phyloP scores from a whole-genome alignment of 192 early-diverging fungal genomes.

The Rhizoclosmatium globosum region DNA sequence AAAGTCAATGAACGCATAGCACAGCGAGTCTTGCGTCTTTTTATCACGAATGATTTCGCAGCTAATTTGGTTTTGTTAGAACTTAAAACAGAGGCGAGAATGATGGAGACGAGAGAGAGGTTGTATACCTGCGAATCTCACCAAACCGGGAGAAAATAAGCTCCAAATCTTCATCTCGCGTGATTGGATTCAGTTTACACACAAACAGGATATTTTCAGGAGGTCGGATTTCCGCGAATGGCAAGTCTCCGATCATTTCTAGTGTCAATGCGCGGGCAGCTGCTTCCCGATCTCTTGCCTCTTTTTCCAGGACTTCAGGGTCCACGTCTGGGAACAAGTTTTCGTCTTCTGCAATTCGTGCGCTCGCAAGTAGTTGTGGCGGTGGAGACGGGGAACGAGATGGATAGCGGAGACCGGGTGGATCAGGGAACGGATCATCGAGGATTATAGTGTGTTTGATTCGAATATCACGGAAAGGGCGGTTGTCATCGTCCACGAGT shows the following conservation, averaged over 20 bases:
- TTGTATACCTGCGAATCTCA: slow-evolving; percentile 65
- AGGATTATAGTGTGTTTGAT: slow-evolving; percentile 92
- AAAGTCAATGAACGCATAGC: slow-evolving; percentile 98
- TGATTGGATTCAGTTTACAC: slow-evolving; percentile 91
- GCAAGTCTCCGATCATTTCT: slow-evolving; percentile 97
- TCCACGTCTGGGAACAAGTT: slow-evolving; percentile 56
- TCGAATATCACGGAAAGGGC: slow-evolving; percentile 86
- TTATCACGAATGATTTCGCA: slow-evolving; percentile 93
- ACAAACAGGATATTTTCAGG: slow-evolving; percentile 98
- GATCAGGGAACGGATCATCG: slow-evolving; percentile 93
- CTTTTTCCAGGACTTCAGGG: slow-evolving; percentile 72
- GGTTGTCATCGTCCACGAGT: slow-evolving; percentile 72
- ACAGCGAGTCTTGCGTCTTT: slow-evolving; percentile 81
- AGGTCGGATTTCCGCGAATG: slow-evolving; percentile 96
- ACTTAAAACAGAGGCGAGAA: background rate
- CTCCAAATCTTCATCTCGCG: slow-evolving; percentile 88
- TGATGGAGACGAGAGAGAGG: background rate
- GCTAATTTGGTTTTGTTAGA: slow-evolving; percentile 48
- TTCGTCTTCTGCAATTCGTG: slow-evolving; percentile 86
- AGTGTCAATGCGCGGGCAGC: slow-evolving; percentile 90
- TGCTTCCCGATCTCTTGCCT: slow-evolving; percentile 75
- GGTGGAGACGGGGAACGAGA: slow-evolving; percentile 82
- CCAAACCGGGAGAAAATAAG: slow-evolving; percentile 96
- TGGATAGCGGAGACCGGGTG: slow-evolving; percentile 70
- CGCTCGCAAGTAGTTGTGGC: slow-evolving; percentile 69